Evolutionary conservation across 768 basidiomycete species (phyloP), one percentile per base, ranked within the genome.

Genomic region (Tylopilus vinaceipallidus): DNA sequence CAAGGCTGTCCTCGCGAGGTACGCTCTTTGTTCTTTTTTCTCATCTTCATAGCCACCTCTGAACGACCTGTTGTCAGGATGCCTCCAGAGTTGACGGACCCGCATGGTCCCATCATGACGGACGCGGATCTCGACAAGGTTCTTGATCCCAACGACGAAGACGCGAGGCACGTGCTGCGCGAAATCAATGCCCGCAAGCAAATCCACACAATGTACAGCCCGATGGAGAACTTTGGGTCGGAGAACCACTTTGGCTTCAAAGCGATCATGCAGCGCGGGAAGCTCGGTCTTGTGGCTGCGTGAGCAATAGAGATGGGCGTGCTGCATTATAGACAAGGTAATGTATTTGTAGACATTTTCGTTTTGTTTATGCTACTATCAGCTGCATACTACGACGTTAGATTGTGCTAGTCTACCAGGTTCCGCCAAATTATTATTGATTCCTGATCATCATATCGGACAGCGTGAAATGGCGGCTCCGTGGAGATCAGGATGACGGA

Each of bases 121-220:
- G 47, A 49, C 19, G 27, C n/a, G 0, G 43, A 53, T 9, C 13
- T 50, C 2, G 16, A 45, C 6, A 29, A 7, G 33, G 27, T 50
- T 9, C 23, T 54, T 10, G 48, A 45, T 41, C 27, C 24, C 2
- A 23, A 20, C 2, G 48, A 54, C 17, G 49, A 52, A 13, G 57
- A 59, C 2, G 49, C 53, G 2, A 55, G 20, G 42, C 13, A 23
- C 2, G 53, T 59, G 1, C 22, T 59, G 17, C n/a, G 36, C 9
- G 53, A 58, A 45, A 54, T 59, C 24, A 59, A 59, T 26, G 47
- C 49, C 10, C 48, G 57, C 37, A 59, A 59, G 23, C 53, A 47
- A 16, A 45, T 55, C 13, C 57, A 55, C 24, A 42, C 42, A 13
- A 59, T 59, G 57, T 59, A 59, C 38, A 47, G 42, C 24, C 53